Evolutionary conservation across 192 early-diverging fungal genomes (phyloP).

Genomic region (Umbelopsis ramanniana): DNA sequence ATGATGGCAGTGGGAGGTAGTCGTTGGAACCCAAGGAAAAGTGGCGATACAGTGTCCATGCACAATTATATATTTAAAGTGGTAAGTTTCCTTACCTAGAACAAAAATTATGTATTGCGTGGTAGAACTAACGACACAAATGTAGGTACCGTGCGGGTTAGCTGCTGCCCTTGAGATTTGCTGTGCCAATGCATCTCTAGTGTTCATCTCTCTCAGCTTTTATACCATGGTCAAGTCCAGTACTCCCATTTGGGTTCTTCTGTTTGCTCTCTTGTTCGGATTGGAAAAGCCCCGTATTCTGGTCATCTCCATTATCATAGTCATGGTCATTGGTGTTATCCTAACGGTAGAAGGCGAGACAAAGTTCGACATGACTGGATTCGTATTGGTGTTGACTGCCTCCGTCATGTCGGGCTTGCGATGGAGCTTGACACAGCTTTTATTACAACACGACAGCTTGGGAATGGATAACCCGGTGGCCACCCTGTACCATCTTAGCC

Average conservation of each 20-base stretch:
- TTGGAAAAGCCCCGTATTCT: conserved; percentile 68
- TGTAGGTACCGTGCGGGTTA: conserved; percentile 55
- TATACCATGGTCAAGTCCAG: conserved; percentile 82
- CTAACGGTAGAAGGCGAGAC: conserved; percentile 79
- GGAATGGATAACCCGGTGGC: conserved; percentile 84
- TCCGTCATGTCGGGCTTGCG: conserved; percentile 79
- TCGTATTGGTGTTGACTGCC: conserved; percentile 62
- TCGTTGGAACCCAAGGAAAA: conserved; percentile 37
- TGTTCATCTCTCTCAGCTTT: conserved; percentile 83
- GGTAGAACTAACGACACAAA: background rate
- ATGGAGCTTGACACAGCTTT: conserved; percentile 82
- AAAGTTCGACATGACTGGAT: conserved; percentile 60
- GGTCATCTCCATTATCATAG: conserved; percentile 66
- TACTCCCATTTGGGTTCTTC: conserved; percentile 69
- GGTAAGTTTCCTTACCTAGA: conserved; percentile 26
- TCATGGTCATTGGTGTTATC: conserved; percentile 77
- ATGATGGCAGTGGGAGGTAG: conserved; percentile 51
- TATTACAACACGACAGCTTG: conserved; percentile 65
- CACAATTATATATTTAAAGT: conserved; percentile 41
- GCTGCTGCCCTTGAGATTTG: conserved; percentile 85
- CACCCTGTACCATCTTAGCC: conserved; percentile 74
- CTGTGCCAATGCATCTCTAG: conserved; percentile 77
- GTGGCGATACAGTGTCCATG: conserved; percentile 2
- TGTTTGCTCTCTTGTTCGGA: conserved; percentile 83
- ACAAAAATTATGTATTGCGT: background rate